A percentile compares a stretch with the other conserved stretches of the same genome.
These are phyloP conservation scores for Penicillium canariense DNA, from an alignment of 495 filamentous ascomycete genomes.

Conservation along the genomic window DNA sequence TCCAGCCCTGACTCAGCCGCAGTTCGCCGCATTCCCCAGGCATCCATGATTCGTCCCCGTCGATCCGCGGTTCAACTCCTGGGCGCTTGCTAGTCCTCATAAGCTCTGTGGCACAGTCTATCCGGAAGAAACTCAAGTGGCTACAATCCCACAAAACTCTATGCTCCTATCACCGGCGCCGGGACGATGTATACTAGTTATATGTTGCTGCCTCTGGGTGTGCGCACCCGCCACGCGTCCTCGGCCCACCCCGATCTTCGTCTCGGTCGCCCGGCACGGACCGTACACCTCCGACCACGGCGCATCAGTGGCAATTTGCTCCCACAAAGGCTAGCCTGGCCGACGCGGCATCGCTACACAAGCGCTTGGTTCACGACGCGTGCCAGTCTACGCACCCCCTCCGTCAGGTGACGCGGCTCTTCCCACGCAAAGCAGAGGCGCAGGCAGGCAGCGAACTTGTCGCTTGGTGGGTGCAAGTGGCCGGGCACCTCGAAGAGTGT, in stretches of 20 bases:
- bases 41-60: too few species aligned
- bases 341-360: not conserved
- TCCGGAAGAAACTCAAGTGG: not conserved
- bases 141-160: too few species aligned
- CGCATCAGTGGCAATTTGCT: not conserved
- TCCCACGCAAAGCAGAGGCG: slow-evolving; percentile 78
- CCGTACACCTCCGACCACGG: slow-evolving; percentile 1
- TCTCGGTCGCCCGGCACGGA: slow-evolving; percentile 5
- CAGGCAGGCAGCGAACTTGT: slow-evolving; percentile 53
- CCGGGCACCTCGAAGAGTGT: slow-evolving; percentile 64
- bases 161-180: too few species aligned
- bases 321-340: not conserved
- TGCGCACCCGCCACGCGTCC: slow-evolving; percentile 19
- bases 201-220: not conserved
- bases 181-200: not conserved
- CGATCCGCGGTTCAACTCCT: not conserved
- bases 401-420: slow-evolving; percentile 60
- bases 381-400: slow-evolving; percentile 65
- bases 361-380: slow-evolving; percentile 23
- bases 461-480: slow-evolving; percentile 39
- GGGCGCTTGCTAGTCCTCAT: not conserved
- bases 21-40: not conserved
- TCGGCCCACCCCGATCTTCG: not conserved
- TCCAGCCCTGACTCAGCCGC: not conserved
- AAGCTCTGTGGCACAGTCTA: not conserved